Base-by-base conservation (phyloP, 495 filamentous ascomycete species). In the Xylaria sp. region DNA sequence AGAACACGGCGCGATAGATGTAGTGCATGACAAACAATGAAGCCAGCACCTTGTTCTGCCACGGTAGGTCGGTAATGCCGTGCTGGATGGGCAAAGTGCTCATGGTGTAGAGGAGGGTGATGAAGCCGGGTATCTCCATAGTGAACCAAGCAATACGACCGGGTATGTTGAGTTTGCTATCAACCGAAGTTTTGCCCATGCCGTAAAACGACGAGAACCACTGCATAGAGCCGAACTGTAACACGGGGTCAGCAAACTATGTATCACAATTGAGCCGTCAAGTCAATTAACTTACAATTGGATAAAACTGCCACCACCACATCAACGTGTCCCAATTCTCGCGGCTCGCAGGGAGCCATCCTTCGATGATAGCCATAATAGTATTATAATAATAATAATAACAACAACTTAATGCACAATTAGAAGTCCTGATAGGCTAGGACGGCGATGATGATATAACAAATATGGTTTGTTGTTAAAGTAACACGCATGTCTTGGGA, bases 121-220 rank as follows among this genome's bases (percentile, higher is more conserved):
- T 70, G 62, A 94, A 92, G 61, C 92, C 93, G 21, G 90, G 88
- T 17, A 88, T 81, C 81, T 99, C 96, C 94, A 98, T 97, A 5
- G 87, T 84, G 8, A 89, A 87, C 96, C 96, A 99, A 65, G 87
- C 93, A 37, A 92, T 82, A 72, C 92, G 92, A 72, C 96, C 96
- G n/a, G 94, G 93, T 35, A 98, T 77, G 80, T 99, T 98, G 80
- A 97, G 84, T 19, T 81, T 82, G 50, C 89, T 93, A 5, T 80
- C 71, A 12, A 85, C 81, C 12, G 93, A 97, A n/a, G 93, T 96
- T 81, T 98, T 98, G 73, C 96, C 96, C 82, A 89, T 88, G 43
- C 88, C 87, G 79, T 94, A 91, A 83, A 85, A 93, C 40, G 87
- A 81, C 11, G 82, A 71, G 26, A 88, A 19, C 90, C 90, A 93